Conservation (phyloP, 1,139 yeast genomes). For the Kurtzmaniella quercitrusa region DNA sequence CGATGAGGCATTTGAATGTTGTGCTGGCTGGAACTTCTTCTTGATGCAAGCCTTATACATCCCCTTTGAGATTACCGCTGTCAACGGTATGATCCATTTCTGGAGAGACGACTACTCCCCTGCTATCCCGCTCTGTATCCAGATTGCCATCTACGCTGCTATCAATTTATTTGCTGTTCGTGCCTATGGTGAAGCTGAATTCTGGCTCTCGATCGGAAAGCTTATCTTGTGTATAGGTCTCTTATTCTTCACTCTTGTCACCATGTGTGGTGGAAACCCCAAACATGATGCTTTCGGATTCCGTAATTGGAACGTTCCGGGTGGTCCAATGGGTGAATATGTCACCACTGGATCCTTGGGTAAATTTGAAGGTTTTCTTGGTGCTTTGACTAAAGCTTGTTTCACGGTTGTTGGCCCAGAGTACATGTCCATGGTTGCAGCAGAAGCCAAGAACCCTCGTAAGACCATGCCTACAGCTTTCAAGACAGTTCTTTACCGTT, state of each 20-base stretch:
- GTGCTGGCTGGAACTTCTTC: constrained; percentile 81
- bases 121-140: constrained; percentile 60
- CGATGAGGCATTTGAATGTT: constrained; percentile 70
- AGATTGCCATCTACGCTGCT: constrained; percentile 54
- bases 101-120: constrained; percentile 76
- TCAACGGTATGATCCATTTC: constrained; percentile 70
- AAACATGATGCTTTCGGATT: constrained; percentile 62
- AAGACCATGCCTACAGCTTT: constrained; percentile 74
- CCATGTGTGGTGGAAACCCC: constrained; percentile 87
- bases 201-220: constrained; percentile 75
- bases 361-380: constrained; percentile 65
- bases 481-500: constrained; percentile 69
- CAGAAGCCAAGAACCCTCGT: constrained; percentile 76
- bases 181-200: constrained; percentile 74
- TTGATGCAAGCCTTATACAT: constrained; percentile 69
- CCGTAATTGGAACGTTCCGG: constrained; percentile 52
- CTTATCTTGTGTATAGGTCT: constrained; percentile 68
- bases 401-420: constrained; percentile 85
- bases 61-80: constrained; percentile 80
- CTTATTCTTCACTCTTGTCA: constrained; percentile 65
- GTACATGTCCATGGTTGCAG: constrained; percentile 78
- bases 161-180: constrained; percentile 72
- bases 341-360: constrained; percentile 56
- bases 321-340: constrained; percentile 51
- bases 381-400: constrained; percentile 55